Percentiles rank a stretch among this genome's conserved stretches.
Evolutionary conservation across 176 grass and related monocot genomes (phyloP).

Genomic region (Elymus sibiricus): DNA sequence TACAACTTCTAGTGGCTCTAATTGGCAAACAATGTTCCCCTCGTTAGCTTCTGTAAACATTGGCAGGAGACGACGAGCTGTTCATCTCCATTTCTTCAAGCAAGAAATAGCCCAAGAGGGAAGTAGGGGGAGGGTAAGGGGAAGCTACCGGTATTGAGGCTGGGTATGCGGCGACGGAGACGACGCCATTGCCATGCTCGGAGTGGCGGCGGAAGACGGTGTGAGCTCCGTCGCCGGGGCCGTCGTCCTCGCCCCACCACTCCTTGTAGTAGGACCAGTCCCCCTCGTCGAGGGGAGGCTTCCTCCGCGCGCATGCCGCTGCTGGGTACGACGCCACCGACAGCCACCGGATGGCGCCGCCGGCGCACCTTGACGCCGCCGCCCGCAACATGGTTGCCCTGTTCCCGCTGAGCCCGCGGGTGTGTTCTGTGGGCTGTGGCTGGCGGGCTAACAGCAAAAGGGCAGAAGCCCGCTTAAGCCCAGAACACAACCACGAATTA

Average conservation of each 20-base stretch:
- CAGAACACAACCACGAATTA: not conserved
- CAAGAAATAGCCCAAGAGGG: not conserved
- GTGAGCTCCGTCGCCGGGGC: constrained; percentile 40
- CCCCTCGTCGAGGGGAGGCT: constrained; percentile 49
- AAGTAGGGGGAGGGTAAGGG: not conserved
- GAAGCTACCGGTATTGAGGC: constrained; percentile 55
- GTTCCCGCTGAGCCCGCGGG: not conserved
- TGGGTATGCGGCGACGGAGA: constrained; percentile 79
- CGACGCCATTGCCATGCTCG: constrained; percentile 69
- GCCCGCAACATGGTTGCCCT: constrained; percentile 32
- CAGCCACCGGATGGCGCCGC: constrained; percentile 36
- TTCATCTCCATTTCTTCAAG: not conserved
- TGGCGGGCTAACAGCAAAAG: not conserved
- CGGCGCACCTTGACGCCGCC: constrained; percentile 15
- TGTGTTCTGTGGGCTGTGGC: not conserved
- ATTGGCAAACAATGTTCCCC: not conserved
- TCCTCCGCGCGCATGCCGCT: not conserved
- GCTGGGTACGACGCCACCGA: constrained; percentile 13
- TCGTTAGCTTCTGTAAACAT: not conserved
- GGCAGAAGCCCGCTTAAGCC: not conserved
- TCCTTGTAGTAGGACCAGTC: constrained; percentile 69
- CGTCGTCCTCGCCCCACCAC: constrained; percentile 76
- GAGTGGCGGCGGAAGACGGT: constrained; percentile 64
- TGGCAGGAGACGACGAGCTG: not conserved
- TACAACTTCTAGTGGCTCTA: no score